Base-by-base conservation (phyloP, 106 monocot genomes). In the Apostasia shenzhenica region DNA sequence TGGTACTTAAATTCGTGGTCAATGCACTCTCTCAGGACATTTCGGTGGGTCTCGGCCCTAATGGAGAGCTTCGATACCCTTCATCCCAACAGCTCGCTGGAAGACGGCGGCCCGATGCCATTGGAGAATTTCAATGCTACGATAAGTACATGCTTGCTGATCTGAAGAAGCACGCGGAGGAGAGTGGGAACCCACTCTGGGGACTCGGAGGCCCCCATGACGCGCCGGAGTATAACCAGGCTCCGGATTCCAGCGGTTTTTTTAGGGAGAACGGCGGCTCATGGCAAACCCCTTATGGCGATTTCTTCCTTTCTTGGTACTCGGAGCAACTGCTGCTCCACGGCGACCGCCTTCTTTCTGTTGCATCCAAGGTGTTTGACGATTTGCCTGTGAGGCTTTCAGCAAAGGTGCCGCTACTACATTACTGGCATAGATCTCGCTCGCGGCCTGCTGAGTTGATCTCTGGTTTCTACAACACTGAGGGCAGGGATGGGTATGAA, bases 231-330 rank as follows among this genome's bases (percentile, higher is more conserved):
- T 87, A 81, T 61, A 67, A 69, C 61, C 75, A 82, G 64, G 61
- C 83, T 0, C 83, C 79, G 9, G 75, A 75, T 46, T 46, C 67
- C 48, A 49, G 55, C 51, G 59, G 59, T 39, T 91, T 91, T 81
- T 91, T 91, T 77, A 80, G 72, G 38, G 87, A 84, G 1, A 13
- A 61, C 4, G 77, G 72, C 2, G 91, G 91, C 44, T 84, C 91
- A 1, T 91, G 91, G 91, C 69, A 84, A 66, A 72, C 76, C 0
- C 66, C 79, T 13, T 91, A 91, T 59, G 91, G 86, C 6, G 13
- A 87, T 6, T 91, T 91, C 87, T 91, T 91, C 70, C 84, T 91
- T 49, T 75, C 87, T 0, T 91, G 87, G 91, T 91, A 91, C 64
- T 76, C 82, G 7, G 49, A 40, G 8, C 67, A 70, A 61, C 82